Conservation (phyloP, 73 alveolate species). For the Uronychia binucleata region DNA sequence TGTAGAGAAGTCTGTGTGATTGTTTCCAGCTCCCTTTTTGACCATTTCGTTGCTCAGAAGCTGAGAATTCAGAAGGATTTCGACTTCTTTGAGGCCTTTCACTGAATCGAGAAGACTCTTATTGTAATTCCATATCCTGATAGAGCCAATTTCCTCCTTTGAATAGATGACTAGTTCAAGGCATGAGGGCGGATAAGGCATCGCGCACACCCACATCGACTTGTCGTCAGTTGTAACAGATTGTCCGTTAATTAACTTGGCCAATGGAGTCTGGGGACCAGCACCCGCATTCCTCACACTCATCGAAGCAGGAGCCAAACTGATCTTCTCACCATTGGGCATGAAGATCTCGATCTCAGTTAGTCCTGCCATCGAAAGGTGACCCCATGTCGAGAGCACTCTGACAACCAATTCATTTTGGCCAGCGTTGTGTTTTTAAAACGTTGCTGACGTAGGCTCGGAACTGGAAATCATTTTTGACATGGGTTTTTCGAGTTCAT, state of each 20-base stretch:
- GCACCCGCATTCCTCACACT: conserved; percentile 52
- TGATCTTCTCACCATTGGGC: conserved; percentile 41
- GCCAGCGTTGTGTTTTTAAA: background rate
- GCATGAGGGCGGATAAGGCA: conserved; percentile 78
- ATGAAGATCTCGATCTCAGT: conserved; percentile 81
- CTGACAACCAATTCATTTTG: conserved; percentile 40
- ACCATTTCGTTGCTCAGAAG: conserved; percentile 58
- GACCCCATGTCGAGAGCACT: conserved; percentile 84
- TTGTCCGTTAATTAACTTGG: conserved; percentile 66
- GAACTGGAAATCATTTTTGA: background rate
- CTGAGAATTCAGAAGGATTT: conserved; percentile 43
- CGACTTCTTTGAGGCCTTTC: conserved; percentile 78
- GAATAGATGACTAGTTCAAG: conserved; percentile 68
- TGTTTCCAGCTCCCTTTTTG: conserved; percentile 74
- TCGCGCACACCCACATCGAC: conserved; percentile 82
- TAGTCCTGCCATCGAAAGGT: conserved; percentile 76
- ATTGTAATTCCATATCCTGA: conserved; percentile 80
- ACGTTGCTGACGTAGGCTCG: background rate
- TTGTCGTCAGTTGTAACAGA: conserved; percentile 71
- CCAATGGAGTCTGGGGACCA: conserved; percentile 56
- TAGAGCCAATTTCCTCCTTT: conserved; percentile 61
- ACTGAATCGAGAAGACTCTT: conserved; percentile 76
- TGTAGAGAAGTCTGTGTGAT: conserved; percentile 68
- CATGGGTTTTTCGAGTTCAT: too few relatives aligned
- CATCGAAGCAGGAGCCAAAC: conserved; percentile 62